Evolutionary conservation across 805 yeast species (phyloP), one percentile per base, ranked within the genome.

Genomic region (Suhomyces prunicola): DNA sequence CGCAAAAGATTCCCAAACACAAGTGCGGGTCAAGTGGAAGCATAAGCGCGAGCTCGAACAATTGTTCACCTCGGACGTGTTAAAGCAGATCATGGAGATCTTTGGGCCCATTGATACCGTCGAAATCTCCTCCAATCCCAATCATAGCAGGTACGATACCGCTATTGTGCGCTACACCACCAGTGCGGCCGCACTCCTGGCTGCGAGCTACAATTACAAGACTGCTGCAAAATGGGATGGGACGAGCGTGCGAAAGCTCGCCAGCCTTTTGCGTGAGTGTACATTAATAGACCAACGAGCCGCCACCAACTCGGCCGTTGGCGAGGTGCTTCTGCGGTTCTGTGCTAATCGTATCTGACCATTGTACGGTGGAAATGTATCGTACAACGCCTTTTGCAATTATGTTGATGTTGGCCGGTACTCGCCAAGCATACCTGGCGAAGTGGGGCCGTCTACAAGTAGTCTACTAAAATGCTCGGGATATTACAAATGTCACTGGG

Each of bases 171-270:
- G 59, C 35, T 82, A 61, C 58, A 54, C 51, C 7, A 54, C 60
- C 2, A 54, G 57, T 24, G 61, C 57, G 1, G 65, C 65, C 42
- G 71, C 77, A 2, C 60, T 60, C 1, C 53, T 59, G 27, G 84
- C 84, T 2, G 51, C 67, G 8, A 50, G 55, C 4, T 78, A 81
- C 57, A 75, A 81, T 57, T 82, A 73, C 60, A 64, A 67, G 1
- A 59, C 59, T 29, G 69, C 78, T 15, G 78, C 74, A 8, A 61
- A 64, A 13, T 81, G 85, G 85, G 80, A 80, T 59, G 70, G 70
- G 1, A 62, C 74, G 1, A 71, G 69, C 1, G 72, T 78, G 15
- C 56, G 82, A 23, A 77, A 73, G 58, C 55, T 78, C 41, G 80
- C 84, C 6, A 78, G 82, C 52, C 66, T 81, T 47, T 57, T 81